Conservation (phyloP, 2,329 filamentous ascomycete species). For the Cladosporium sp. region DNA sequence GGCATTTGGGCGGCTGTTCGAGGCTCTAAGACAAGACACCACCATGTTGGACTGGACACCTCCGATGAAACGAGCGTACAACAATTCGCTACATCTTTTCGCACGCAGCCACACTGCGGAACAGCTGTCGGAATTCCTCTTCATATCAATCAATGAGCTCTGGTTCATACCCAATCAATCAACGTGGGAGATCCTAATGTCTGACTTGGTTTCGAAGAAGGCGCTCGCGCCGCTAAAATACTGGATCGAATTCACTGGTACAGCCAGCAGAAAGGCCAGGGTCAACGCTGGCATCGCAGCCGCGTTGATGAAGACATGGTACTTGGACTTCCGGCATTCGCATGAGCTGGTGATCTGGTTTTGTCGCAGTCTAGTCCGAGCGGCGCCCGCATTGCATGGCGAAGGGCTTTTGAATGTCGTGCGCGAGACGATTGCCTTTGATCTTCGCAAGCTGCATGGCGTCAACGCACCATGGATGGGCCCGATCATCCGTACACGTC, state of each 20-base stretch:
- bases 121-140: conserved; percentile 32
- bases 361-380: conserved; percentile 25
- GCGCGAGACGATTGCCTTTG: conserved; percentile 29
- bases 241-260: conserved; percentile 29
- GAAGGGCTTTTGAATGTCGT: conserved; percentile 25
- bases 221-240: conserved; percentile 24
- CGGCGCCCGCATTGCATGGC: conserved; percentile 24
- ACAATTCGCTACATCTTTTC: conserved; percentile 25
- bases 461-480: conserved; percentile 15
- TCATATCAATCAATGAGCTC: conserved; percentile 24
- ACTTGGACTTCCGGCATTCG: conserved; percentile 28
- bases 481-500: conserved; percentile 3
- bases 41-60: neutral
- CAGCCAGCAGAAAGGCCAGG: conserved; percentile 21
- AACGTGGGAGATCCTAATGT: conserved; percentile 30
- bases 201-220: conserved; percentile 25
- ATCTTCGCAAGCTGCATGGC: conserved; percentile 27
- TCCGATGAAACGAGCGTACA: conserved; percentile 20
- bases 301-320: conserved; percentile 29
- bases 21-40: neutral
- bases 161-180: conserved; percentile 27
- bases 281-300: conserved; percentile 25
- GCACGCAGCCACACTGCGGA: conserved; percentile 23
- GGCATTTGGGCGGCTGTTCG: neutral
- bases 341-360: conserved; percentile 31